Evolutionary conservation across 2,329 filamentous ascomycete species (phyloP), one percentile per base, ranked within the genome.

Genomic region (Emmonsia crescens): DNA sequence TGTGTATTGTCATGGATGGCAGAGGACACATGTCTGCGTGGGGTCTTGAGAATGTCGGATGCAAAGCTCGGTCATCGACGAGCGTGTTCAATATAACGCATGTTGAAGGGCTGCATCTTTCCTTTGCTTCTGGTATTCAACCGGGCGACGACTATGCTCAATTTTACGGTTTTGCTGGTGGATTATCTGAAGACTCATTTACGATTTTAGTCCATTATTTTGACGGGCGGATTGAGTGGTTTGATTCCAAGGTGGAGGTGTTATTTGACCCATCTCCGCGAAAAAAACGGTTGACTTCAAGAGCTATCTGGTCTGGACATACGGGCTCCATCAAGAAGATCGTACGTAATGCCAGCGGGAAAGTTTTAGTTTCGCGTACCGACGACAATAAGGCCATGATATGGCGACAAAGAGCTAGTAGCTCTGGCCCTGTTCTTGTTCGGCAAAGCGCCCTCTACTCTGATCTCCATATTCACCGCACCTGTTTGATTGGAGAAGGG

Each of bases 61-160:
- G 84, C 68, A 90, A 87, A 69, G 78, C 81, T 38, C 84, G 83
- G 66, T 84, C 83, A 63, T 80, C 82, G 3, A 80, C 85, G 33
- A 85, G 86, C 64, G 83, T 93, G n/a, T 95, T 94, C 77, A 94
- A 91, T 70, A 86, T 96, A 67, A 85, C 90, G 1, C 89, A 95
- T 69, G 83, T 92, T 31, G 84, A 89, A 68, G 82, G 82, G 1
- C 66, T 87, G 61, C 68, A 76, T 49, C 71, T 79, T 51, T 73
- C 73, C 5, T 75, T 78, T 62, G 64, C 63, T 10, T 60, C 68
- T 12, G 71, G 64, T 12, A 59, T 70, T 21, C 65, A 68, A 12
- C 61, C 62, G 5, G 65, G 71, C 24, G 74, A 78, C 61, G 80
- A 83, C 66, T 83, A 93, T 71, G 82, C 86, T 14, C 88, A 89